phyloP scores from a whole-genome alignment of 768 basidiomycete genomes.

The Tulasnella sp. region DNA sequence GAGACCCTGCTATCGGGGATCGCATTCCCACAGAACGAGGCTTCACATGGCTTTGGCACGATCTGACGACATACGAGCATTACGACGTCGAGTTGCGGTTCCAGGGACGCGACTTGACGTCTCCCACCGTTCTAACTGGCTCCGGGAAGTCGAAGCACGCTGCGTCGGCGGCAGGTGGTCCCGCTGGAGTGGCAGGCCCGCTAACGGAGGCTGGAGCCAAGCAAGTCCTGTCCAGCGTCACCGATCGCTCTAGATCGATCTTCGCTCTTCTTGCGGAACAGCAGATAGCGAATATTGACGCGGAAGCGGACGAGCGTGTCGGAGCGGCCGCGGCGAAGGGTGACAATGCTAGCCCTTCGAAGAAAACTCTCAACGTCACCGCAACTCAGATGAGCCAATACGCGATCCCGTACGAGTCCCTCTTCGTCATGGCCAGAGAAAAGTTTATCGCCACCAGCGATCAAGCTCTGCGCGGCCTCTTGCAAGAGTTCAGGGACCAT shows the following conservation, averaged over 20 bases:
- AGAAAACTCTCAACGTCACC: slow-evolving; percentile 19
- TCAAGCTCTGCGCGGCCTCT: slow-evolving; percentile 63
- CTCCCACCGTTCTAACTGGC: slow-evolving; percentile 21
- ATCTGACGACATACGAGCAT: slow-evolving; percentile 71
- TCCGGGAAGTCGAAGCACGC: slow-evolving; percentile 26
- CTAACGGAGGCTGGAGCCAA: slow-evolving; percentile 66
- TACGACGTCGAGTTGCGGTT: slow-evolving; percentile 62
- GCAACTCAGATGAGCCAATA: slow-evolving; percentile 36
- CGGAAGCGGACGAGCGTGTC: slow-evolving; percentile 17
- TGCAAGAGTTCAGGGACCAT: slow-evolving; percentile 90
- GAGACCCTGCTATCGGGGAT: slow-evolving; percentile 34
- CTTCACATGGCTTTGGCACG: slow-evolving; percentile 71
- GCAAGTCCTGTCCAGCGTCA: slow-evolving; percentile 79
- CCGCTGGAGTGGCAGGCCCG: slow-evolving; percentile 7
- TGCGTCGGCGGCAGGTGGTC: slow-evolving; percentile 21
- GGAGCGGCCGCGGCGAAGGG: slow-evolving; percentile 20
- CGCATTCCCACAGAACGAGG: slow-evolving; percentile 14
- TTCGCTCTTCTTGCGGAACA: slow-evolving; percentile 58
- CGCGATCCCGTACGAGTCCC: slow-evolving; percentile 50
- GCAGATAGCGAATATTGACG: slow-evolving; percentile 54
- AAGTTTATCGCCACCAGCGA: slow-evolving; percentile 86
- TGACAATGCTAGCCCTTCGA: slow-evolving; percentile 4
- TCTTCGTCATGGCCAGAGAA: slow-evolving; percentile 66
- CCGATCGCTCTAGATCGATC: slow-evolving; percentile 72
- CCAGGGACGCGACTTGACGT: slow-evolving; percentile 26